These are phyloP conservation scores for Naganishia onofrii DNA, from an alignment of 768 basidiomycete genomes.

Conservation along the genomic window DNA sequence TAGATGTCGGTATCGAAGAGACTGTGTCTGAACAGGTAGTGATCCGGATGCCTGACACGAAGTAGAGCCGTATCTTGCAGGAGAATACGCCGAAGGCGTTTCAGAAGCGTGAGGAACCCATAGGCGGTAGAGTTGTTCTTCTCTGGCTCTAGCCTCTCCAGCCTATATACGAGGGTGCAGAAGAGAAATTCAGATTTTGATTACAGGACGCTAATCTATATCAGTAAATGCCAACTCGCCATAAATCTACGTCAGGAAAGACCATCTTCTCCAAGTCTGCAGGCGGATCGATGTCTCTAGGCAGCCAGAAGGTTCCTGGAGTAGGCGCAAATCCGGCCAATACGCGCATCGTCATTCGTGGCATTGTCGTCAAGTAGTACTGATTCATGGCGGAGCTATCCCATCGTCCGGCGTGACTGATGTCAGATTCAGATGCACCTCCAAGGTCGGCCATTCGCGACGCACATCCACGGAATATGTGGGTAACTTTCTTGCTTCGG, in stretches of 20 bases:
- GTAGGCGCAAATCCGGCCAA: background rate
- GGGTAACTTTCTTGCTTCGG: conserved; percentile 5
- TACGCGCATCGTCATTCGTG: background rate
- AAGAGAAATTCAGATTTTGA: background rate
- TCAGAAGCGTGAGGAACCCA: too few relatives aligned
- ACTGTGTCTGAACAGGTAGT: background rate
- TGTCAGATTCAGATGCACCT: background rate
- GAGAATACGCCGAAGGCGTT: too few relatives aligned
- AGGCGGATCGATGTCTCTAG: background rate
- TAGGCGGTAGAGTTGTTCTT: too few relatives aligned
- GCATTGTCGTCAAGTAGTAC: conserved; percentile 9
- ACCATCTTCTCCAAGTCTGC: background rate
- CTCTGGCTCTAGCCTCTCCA: too few relatives aligned
- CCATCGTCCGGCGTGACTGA: background rate
- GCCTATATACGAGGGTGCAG: too few relatives aligned
- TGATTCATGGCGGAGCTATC: background rate
- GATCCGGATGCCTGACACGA: background rate
- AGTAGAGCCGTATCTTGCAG: background rate
- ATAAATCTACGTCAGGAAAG: background rate
- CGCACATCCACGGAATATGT: background rate
- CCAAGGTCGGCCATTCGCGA: background rate
- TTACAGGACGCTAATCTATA: too few relatives aligned
- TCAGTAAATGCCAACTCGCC: background rate
- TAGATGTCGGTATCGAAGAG: background rate
- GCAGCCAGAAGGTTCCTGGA: background rate